Conservation (phyloP, 306 rosid genomes). For the Parietaria judaica region DNA sequence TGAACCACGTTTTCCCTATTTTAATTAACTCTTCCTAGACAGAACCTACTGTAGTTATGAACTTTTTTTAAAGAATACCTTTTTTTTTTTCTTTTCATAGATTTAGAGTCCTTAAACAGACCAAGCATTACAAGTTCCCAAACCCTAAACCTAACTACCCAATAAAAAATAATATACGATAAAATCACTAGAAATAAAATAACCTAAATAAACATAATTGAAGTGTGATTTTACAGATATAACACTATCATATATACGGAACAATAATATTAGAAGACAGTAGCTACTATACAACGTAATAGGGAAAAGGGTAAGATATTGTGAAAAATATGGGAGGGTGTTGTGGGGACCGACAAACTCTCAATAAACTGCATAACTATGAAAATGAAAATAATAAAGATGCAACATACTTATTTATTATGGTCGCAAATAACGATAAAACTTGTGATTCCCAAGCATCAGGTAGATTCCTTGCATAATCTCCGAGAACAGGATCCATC, state of each 20-base stretch:
- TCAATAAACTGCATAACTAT: not conserved
- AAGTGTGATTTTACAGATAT: not conserved
- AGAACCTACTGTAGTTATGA: too few relatives aligned
- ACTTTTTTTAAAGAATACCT: too few relatives aligned
- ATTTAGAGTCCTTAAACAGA: too few relatives aligned
- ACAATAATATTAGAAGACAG: not conserved
- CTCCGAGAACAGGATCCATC: conserved; percentile 98
- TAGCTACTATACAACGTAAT: not conserved
- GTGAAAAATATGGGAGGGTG: not conserved
- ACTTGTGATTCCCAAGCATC: conserved; percentile 99
- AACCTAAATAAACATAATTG: not conserved
- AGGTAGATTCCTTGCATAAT: conserved; percentile 93
- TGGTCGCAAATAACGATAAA: conserved; percentile 93
- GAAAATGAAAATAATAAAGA: too few relatives aligned
- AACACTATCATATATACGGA: not conserved
- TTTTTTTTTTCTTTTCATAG: too few relatives aligned
- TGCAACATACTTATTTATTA: conserved; percentile 66
- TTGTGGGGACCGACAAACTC: not conserved
- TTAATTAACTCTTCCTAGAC: too few relatives aligned
- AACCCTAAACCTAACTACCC: too few relatives aligned
- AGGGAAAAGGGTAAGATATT: not conserved
- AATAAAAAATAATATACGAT: too few relatives aligned
- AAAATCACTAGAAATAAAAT: too few relatives aligned
- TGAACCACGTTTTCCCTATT: too few relatives aligned
- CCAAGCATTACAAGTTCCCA: too few relatives aligned